Conservation (phyloP, 106 monocot species). For the Iris macrosiphon region DNA sequence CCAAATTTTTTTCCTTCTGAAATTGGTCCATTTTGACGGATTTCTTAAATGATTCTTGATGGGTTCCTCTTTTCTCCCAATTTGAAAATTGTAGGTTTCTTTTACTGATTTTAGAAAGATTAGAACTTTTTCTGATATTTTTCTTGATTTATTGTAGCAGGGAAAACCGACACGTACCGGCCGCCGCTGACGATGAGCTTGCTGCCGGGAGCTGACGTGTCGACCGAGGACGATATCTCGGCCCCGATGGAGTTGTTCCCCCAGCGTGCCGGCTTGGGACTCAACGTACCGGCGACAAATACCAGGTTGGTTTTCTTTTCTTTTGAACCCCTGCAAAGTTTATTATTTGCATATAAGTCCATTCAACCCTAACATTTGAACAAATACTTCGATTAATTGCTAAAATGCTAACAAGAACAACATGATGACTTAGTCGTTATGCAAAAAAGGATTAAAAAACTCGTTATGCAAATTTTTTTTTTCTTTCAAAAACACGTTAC, state of each 20-base stretch:
- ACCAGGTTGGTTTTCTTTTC: not conserved
- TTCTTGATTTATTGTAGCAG: slow-evolving; percentile 6
- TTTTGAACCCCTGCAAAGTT: too few species aligned
- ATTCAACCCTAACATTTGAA: too few species aligned
- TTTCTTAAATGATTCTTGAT: too few species aligned
- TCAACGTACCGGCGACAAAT: not conserved
- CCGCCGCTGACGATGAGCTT: slow-evolving; percentile 50
- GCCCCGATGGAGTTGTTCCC: slow-evolving; percentile 43
- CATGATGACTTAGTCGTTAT: too few species aligned
- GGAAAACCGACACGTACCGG: slow-evolving; percentile 19
- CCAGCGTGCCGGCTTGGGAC: slow-evolving; percentile 31
- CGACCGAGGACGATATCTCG: not conserved
- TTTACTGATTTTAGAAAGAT: not conserved
- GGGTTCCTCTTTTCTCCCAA: slow-evolving; percentile 2
- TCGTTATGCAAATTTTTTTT: not conserved
- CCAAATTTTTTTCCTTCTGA: too few species aligned
- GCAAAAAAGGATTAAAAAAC: too few species aligned
- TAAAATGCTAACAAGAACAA: too few species aligned
- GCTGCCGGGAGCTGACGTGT: slow-evolving; percentile 27
- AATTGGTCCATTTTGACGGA: too few species aligned
- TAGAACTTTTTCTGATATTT: too few species aligned
- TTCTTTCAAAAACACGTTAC: not conserved
- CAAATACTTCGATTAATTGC: too few species aligned
- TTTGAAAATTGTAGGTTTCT: not conserved
- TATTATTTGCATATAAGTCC: not conserved